Base-by-base conservation (phyloP, 2,329 filamentous ascomycete species). In the Colletotrichum acutatum region DNA sequence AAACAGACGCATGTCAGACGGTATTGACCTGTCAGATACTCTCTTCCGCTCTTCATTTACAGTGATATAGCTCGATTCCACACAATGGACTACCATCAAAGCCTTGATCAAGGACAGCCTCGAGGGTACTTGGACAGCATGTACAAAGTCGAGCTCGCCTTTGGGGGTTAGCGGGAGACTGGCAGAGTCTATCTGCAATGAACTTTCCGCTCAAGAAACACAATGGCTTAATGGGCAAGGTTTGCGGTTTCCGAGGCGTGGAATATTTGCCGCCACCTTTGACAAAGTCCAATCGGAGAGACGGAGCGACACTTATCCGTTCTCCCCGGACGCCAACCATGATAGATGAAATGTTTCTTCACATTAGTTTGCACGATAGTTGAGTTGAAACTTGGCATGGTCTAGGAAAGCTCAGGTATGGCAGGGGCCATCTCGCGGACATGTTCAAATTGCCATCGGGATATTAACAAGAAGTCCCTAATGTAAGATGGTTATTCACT, bases 241-340 rank as follows among this genome's bases (percentile, higher is more conserved):
- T 58, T 53, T 67, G 53, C 52, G 62, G 68, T 30, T 11, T 46
- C 19, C 30, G 28, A 56, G 63, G 63, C 37, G 49, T 67, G 34
- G 26, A 30, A n/a, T 49, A 19, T 49, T 30, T 19, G 7, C 22
- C 34, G 46, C 22, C 32, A 28, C 68, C 54, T n/a, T 6, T 14
- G 5, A 6, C 14, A 1, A 28, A 49, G 57, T 61, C 63, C 49
- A 56, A 71, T 71, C 19, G 46, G 24, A 24, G 42, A 19, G 52
- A 65, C 62, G 34, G 37, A 42, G 16, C 14, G 7, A 7, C 42
- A 54, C 24, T 6, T 22, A 59, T 49, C 53, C 34, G 42, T 7
- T 52, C 37, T 19, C 11, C 12, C 22, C 30, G 14, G 32, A 28
- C n/a, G 19, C 19, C n/a, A 11, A 24, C 6, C 19, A 63, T 24